Conservation (phyloP, 805 yeast species). For the Kuraishia piskuri region DNA sequence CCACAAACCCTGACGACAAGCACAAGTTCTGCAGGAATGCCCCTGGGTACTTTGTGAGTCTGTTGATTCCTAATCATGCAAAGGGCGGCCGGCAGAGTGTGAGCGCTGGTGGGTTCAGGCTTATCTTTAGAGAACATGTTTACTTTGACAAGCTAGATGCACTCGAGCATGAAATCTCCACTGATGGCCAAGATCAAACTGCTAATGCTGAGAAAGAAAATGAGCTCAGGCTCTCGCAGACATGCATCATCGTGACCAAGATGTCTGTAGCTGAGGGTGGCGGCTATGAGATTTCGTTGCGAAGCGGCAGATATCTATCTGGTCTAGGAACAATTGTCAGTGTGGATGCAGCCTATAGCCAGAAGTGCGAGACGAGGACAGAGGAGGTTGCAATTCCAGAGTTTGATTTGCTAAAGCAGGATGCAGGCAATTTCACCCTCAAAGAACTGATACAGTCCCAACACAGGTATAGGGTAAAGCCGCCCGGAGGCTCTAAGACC, state of each 20-base stretch:
- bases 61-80: conserved; percentile 15
- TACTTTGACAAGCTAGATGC: background rate
- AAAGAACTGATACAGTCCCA: conserved; percentile 7
- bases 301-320: background rate
- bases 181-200: background rate
- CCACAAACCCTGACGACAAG: conserved; percentile 58
- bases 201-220: background rate
- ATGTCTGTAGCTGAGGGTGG: background rate
- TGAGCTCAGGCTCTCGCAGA: background rate
- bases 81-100: background rate
- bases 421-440: conserved; percentile 4
- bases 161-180: background rate
- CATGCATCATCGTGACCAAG: background rate
- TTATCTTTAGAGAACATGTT: background rate
- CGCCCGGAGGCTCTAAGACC: conserved; percentile 11
- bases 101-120: conserved; percentile 1
- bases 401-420: conserved; percentile 5
- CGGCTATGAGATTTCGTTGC: background rate
- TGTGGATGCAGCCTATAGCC: background rate
- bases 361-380: conserved; percentile 1
- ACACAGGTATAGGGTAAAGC: conserved; percentile 20
- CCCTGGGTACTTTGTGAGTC: conserved; percentile 51
- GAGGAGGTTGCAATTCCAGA: conserved; percentile 4
- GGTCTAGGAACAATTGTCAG: background rate
- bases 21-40: conserved; percentile 53